Conservation (phyloP, 805 yeast species). For the Blastobotrys peoriensis region DNA sequence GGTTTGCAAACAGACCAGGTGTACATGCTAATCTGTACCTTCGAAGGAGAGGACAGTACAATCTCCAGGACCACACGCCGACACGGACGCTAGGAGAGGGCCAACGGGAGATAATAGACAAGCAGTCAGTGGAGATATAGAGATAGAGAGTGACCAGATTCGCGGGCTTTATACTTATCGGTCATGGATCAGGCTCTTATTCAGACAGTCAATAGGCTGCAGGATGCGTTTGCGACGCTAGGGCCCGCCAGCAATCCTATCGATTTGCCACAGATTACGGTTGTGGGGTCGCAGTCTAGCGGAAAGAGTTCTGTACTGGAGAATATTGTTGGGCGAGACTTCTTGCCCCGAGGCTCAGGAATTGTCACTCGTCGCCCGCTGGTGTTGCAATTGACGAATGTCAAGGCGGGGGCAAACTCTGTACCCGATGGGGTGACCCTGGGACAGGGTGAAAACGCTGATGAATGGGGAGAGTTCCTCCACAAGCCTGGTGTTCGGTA, state of each 20-base stretch:
- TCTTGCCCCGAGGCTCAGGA: conserved; percentile 88
- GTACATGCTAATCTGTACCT: too few relatives aligned
- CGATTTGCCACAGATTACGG: conserved; percentile 91
- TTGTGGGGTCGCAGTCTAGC: conserved; percentile 85
- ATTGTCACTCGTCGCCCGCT: conserved; percentile 87
- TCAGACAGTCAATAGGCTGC: conserved; percentile 15
- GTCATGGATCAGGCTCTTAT: conserved; percentile 16
- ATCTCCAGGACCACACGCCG: too few relatives aligned
- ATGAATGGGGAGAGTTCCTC: conserved; percentile 97
- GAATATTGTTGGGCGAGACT: conserved; percentile 87
- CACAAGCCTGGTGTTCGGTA: conserved; percentile 86
- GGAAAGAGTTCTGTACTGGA: conserved; percentile 88
- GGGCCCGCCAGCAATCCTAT: conserved; percentile 94
- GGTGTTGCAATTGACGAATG: conserved; percentile 73
- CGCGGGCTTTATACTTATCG: too few relatives aligned
- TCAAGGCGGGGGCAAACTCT: conserved; percentile 36
- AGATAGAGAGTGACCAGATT: too few relatives aligned
- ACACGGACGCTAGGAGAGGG: too few relatives aligned
- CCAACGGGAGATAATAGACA: too few relatives aligned
- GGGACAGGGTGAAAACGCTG: conserved; percentile 26
- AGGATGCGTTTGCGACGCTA: conserved; percentile 91
- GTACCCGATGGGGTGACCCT: conserved; percentile 25
- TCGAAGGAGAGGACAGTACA: too few relatives aligned
- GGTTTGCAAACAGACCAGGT: too few relatives aligned
- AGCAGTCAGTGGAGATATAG: too few relatives aligned